Percentiles rank a stretch among this genome's conserved stretches.
Conservation (phyloP, 306 rosid genomes). For the Alnus glutinosa region DNA sequence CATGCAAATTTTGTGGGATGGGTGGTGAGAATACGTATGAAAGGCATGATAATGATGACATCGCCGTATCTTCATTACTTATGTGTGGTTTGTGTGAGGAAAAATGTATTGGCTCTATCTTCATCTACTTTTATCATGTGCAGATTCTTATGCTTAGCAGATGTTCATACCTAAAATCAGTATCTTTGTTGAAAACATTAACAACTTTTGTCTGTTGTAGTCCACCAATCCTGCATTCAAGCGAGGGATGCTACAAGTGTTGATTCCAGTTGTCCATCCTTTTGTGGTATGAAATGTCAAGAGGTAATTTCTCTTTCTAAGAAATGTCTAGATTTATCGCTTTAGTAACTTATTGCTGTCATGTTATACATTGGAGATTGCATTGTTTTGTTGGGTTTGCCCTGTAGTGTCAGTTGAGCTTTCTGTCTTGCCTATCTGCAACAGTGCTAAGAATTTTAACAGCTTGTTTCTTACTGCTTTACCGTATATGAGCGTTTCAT, state of each 20-base stretch:
- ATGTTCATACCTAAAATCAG: slow-evolving; percentile 14
- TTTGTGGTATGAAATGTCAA: slow-evolving; percentile 76
- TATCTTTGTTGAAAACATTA: slow-evolving; percentile 28
- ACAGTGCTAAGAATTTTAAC: slow-evolving; percentile 16
- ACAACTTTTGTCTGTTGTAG: slow-evolving; percentile 40
- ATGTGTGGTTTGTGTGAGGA: slow-evolving; percentile 72
- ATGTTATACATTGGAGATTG: slow-evolving; percentile 17
- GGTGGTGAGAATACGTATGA: slow-evolving; percentile 39
- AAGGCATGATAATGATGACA: slow-evolving; percentile 34
- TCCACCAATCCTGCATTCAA: slow-evolving; percentile 61
- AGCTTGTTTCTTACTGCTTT: slow-evolving; percentile 18
- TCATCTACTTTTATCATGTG: neutral
- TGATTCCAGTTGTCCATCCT: slow-evolving; percentile 36
- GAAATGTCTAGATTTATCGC: slow-evolving; percentile 66
- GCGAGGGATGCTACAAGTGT: slow-evolving; percentile 38
- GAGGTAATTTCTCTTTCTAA: slow-evolving; percentile 47
- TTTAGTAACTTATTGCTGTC: slow-evolving; percentile 24
- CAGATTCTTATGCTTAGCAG: slow-evolving; percentile 19
- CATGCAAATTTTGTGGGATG: slow-evolving; percentile 87
- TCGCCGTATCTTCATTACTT: slow-evolving; percentile 36
- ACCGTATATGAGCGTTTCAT: neutral
- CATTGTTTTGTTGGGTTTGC: neutral
- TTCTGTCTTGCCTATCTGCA: slow-evolving; percentile 11
- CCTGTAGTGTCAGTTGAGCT: slow-evolving; percentile 18
- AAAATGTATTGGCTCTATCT: slow-evolving; percentile 62